These are phyloP conservation scores for Cyamopsis tetragonoloba DNA, from an alignment of 306 rosid genomes.

Conservation along the genomic window DNA sequence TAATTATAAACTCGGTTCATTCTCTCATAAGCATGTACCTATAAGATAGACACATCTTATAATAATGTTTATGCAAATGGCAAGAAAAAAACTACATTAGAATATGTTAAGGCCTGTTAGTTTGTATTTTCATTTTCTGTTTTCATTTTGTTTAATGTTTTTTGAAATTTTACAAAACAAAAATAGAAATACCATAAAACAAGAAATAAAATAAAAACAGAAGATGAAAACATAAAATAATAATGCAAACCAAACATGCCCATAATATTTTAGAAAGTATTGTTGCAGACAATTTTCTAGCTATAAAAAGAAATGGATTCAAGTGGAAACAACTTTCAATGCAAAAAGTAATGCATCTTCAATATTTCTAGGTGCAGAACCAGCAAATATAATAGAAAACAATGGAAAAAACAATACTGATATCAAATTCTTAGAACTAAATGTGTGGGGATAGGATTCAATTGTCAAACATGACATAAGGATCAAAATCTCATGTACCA, in stretches of 20 bases:
- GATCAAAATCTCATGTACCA: background rate
- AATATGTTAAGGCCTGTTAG: too few relatives aligned
- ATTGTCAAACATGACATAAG: background rate
- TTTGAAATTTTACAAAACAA: too few relatives aligned
- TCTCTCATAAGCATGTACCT: slow-evolving; percentile 96
- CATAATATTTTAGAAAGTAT: too few relatives aligned
- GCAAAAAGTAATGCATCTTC: background rate
- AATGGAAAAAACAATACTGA: background rate
- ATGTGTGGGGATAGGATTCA: background rate
- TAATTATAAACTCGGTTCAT: slow-evolving; percentile 85
- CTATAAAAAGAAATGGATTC: background rate
- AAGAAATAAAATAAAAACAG: too few relatives aligned
- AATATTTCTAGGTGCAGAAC: background rate
- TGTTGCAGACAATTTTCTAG: background rate
- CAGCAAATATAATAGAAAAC: background rate
- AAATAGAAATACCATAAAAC: too few relatives aligned
- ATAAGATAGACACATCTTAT: slow-evolving; percentile 16
- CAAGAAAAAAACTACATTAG: background rate
- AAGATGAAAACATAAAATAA: too few relatives aligned
- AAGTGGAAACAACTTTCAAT: background rate
- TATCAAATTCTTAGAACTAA: background rate
- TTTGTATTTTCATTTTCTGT: too few relatives aligned
- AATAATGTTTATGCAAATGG: background rate
- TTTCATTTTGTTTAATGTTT: too few relatives aligned
- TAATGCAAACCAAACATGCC: too few relatives aligned